Evolutionary conservation across 371 early-diverging fungal species (phyloP), one percentile per base, ranked within the genome.

Genomic region (Rhizopus stolonifer): DNA sequence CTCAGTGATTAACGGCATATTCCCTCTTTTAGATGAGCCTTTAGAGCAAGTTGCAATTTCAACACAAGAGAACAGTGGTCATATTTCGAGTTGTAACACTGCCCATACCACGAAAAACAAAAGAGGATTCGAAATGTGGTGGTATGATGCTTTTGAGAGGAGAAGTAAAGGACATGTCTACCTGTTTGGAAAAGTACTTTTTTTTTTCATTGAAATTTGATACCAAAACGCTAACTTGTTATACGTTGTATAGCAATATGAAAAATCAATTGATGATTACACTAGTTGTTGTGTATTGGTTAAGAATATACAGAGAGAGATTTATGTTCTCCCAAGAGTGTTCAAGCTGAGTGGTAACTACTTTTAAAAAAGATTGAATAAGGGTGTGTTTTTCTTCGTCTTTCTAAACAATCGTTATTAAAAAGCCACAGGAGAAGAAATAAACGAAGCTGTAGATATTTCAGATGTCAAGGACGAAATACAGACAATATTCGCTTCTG

Each of bases 141-240:
- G 96, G 96, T 76, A 95, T 49, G 97, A 98, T 72, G 94, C 93
- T 2, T 81, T 70, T 57, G 96, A 96, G 58, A 79, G 79, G 24
- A 69, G 77, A 54, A 60, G 64, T 18, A 65, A 69, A 14, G 94
- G 94, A 0, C 50, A 63, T 2, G 79, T 98, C 0, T 96, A 92
- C 54, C 55, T 96, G 2, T 90, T 98, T 77, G 97, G 95, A 56
- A 98, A 97, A 77, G 72, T 58, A 34, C 8, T 1, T 17, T 5
- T 17, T 32, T 42, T 32, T 43, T 13, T 24, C 14, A 17, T 15
- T 29, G 25, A 31, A 26, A 19, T 13, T 36, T 50, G 6, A n/a
- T 69, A 64, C 40, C 32, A 52, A 1, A 56, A 58, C 33, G 63
- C 79, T 29, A 64, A 56, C 2, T 88, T 15, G 15, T 36, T 15